phyloP scores from a whole-genome alignment of 2,329 filamentous ascomycete genomes.

The Cercospora sojina region DNA sequence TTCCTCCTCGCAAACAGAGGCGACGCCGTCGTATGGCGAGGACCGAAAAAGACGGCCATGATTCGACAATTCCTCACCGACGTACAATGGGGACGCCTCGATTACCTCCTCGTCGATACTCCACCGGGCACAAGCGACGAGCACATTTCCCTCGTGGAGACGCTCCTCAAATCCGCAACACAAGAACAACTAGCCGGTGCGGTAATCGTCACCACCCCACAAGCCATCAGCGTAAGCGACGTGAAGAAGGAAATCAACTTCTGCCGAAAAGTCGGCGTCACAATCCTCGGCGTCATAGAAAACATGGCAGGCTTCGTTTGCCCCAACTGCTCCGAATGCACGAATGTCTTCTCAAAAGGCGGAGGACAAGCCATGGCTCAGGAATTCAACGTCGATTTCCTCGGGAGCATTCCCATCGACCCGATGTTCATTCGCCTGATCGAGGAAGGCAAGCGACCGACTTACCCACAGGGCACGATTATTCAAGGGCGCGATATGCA shows the following conservation, averaged over 20 bases:
- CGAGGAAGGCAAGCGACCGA: slow-evolving; percentile 67
- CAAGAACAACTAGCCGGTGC: slow-evolving; percentile 76
- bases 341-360: slow-evolving; percentile 88
- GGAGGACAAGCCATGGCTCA: slow-evolving; percentile 85
- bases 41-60: slow-evolving; percentile 99
- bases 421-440: slow-evolving; percentile 85
- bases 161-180: slow-evolving; percentile 39
- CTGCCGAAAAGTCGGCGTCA: slow-evolving; percentile 77
- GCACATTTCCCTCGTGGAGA: slow-evolving; percentile 92
- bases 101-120: slow-evolving; percentile 92
- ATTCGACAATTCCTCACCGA: slow-evolving; percentile 93
- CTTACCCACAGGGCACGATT: slow-evolving; percentile 67
- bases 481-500: slow-evolving; percentile 56
- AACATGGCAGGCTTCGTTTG: slow-evolving; percentile 97
- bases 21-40: slow-evolving; percentile 95
- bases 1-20: slow-evolving; percentile 81
- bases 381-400: slow-evolving; percentile 79
- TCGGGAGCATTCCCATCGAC: slow-evolving; percentile 88
- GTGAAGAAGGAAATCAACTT: slow-evolving; percentile 95
- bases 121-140: slow-evolving; percentile 96
- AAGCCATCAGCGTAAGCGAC: slow-evolving; percentile 89
- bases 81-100: slow-evolving; percentile 82
- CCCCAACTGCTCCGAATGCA: slow-evolving; percentile 74
- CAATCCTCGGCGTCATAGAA: slow-evolving; percentile 84
- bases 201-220: slow-evolving; percentile 92